phyloP scores from a whole-genome alignment of 1,284 basidiomycete species.

The Tilletia walkeri region DNA sequence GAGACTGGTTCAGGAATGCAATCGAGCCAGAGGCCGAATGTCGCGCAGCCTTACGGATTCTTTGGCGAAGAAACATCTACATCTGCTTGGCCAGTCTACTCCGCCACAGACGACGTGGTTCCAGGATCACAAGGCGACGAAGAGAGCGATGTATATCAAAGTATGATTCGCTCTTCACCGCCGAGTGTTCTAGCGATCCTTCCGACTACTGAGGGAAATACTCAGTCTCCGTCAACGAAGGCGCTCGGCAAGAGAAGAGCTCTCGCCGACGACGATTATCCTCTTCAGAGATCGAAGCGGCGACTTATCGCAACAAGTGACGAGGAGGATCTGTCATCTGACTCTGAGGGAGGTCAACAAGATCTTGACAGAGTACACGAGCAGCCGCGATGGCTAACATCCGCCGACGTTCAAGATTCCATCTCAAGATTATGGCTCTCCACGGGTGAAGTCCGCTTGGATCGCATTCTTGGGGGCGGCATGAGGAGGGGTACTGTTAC shows the following conservation, averaged over 20 bases:
- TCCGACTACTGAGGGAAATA: too few relatives aligned
- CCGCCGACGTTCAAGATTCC: not conserved
- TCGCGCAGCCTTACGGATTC: not conserved
- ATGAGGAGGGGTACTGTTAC: conserved; percentile 31
- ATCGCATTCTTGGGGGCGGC: conserved; percentile 35
- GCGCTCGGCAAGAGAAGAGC: conserved; percentile 7
- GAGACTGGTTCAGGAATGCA: conserved; percentile 13
- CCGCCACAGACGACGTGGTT: not conserved
- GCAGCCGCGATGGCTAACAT: not conserved
- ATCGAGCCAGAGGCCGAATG: not conserved
- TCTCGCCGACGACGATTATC: not conserved
- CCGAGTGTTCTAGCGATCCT: not conserved
- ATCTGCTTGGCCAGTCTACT: not conserved
- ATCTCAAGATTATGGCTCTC: conserved; percentile 10
- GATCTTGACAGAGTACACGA: not conserved
- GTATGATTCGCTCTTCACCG: not conserved
- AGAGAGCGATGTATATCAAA: not conserved
- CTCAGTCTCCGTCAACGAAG: not conserved
- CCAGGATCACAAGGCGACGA: conserved; percentile 11
- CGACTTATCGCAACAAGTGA: not conserved
- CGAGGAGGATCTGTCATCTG: conserved; percentile 23
- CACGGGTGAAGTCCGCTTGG: conserved; percentile 29
- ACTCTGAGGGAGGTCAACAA: not conserved
- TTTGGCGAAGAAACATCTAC: not conserved
- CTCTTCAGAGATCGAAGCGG: not conserved